These are phyloP conservation scores for Avena sativa DNA, from an alignment of 176 grass and related monocot species.

Conservation along the genomic window DNA sequence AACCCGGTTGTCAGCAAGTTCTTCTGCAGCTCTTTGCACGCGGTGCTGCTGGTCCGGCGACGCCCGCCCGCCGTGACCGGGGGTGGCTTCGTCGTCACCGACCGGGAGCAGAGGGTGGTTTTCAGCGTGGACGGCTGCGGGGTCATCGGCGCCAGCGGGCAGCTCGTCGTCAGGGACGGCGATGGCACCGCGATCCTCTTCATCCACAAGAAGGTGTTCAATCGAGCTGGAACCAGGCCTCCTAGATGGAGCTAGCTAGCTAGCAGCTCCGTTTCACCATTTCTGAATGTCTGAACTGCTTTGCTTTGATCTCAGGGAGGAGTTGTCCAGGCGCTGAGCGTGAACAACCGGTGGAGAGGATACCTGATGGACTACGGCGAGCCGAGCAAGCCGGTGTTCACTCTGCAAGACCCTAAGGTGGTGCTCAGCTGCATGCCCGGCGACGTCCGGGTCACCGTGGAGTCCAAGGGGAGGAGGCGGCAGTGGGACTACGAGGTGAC, in stretches of 20 bases:
- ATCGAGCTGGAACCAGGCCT: no score
- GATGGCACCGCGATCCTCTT: slow-evolving; percentile 69
- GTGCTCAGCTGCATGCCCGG: slow-evolving; percentile 55
- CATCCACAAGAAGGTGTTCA: slow-evolving; percentile 72
- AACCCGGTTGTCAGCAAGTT: slow-evolving; percentile 83
- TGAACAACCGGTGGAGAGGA: slow-evolving; percentile 72
- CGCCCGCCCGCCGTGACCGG: slow-evolving; percentile 69
- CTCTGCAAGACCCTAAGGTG: slow-evolving; percentile 71
- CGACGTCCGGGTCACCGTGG: slow-evolving; percentile 54
- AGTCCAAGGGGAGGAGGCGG: slow-evolving; percentile 58
- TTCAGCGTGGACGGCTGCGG: slow-evolving; percentile 90
- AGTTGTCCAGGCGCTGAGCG: slow-evolving; percentile 72
- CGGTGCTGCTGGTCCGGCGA: slow-evolving; percentile 66
- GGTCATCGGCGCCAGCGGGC: slow-evolving; percentile 63
- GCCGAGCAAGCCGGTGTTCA: slow-evolving; percentile 71
- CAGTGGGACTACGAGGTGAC: slow-evolving; percentile 79
- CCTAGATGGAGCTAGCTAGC: background rate
- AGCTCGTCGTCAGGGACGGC: slow-evolving; percentile 73
- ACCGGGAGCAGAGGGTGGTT: slow-evolving; percentile 53
- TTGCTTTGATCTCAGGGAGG: slow-evolving; percentile 54
- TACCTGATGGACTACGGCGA: slow-evolving; percentile 71
- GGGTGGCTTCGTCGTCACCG: slow-evolving; percentile 76
- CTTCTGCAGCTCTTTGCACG: slow-evolving; percentile 65
- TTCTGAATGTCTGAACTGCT: background rate
- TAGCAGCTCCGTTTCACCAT: background rate